phyloP scores from a whole-genome alignment of 768 basidiomycete species.

The Hemileccinum impolitum region DNA sequence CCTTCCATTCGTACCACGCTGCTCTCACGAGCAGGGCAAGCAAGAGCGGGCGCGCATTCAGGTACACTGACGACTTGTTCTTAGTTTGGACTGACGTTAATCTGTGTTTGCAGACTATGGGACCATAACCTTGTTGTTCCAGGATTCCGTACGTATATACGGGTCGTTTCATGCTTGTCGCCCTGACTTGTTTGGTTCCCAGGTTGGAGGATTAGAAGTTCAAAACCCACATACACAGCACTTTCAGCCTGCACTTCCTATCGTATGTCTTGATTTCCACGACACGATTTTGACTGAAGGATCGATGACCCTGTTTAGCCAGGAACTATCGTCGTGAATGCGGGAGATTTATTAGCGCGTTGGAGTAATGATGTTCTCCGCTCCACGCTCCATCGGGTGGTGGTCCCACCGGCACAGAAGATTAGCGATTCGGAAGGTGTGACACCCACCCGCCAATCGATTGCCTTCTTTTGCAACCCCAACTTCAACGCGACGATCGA shows the following conservation, averaged over 20 bases:
- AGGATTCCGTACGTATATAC: constrained; percentile 52
- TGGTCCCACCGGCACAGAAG: constrained; percentile 58
- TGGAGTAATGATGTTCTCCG: constrained; percentile 82
- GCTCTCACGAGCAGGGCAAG: constrained; percentile 62
- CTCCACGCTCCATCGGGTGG: constrained; percentile 81
- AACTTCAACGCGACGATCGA: constrained; percentile 65
- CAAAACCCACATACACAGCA: constrained; percentile 72
- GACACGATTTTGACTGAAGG: neutral
- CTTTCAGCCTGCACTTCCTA: constrained; percentile 71
- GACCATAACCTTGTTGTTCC: constrained; percentile 78
- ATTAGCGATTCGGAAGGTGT: constrained; percentile 48
- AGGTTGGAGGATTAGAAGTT: constrained; percentile 81
- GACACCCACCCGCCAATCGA: constrained; percentile 69
- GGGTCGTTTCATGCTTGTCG: neutral
- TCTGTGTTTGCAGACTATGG: constrained; percentile 58
- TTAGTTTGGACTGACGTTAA: neutral
- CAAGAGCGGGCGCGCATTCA: constrained; percentile 81
- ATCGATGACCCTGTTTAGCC: constrained; percentile 42
- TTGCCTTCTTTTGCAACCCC: constrained; percentile 87
- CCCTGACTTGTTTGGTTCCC: constrained; percentile 5
- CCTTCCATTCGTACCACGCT: constrained; percentile 65
- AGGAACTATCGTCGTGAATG: constrained; percentile 79
- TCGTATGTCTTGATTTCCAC: constrained; percentile 45
- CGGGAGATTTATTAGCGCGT: constrained; percentile 74
- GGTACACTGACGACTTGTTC: constrained; percentile 34